These are phyloP conservation scores for Magnusiomyces tetraspermus DNA, from an alignment of 1,139 yeast species.

Conservation along the genomic window DNA sequence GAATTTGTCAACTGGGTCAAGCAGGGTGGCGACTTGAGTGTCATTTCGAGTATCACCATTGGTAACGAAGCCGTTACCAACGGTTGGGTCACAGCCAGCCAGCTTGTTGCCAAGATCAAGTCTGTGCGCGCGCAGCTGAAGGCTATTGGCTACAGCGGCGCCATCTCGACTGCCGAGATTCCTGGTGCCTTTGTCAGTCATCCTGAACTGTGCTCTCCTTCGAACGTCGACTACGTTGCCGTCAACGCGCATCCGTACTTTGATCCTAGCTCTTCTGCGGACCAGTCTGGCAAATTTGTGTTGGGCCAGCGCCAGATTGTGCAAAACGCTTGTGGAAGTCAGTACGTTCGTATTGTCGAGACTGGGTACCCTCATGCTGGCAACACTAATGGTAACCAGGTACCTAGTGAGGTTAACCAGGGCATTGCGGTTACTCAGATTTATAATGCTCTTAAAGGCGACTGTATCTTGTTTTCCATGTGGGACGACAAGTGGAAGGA, in stretches of 20 bases:
- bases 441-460: conserved; percentile 43
- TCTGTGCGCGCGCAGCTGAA: conserved; percentile 50
- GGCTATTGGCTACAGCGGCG: conserved; percentile 68
- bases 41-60: conserved; percentile 63
- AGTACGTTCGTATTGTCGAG: conserved; percentile 52
- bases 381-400: conserved; percentile 55
- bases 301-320: conserved; percentile 49
- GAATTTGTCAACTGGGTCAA: conserved; percentile 42
- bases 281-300: conserved; percentile 64
- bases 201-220: conserved; percentile 60
- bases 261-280: conserved; percentile 51
- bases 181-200: conserved; percentile 58
- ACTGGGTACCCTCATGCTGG: conserved; percentile 88
- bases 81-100: conserved; percentile 48
- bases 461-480: conserved; percentile 60
- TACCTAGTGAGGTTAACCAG: conserved; percentile 66
- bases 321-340: conserved; percentile 34
- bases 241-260: conserved; percentile 84
- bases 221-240: conserved; percentile 61
- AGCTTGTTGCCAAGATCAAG: conserved; percentile 52
- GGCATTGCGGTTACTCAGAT: conserved; percentile 54
- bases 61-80: conserved; percentile 81
- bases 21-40: conserved; percentile 32
- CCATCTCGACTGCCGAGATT: conserved; percentile 77
- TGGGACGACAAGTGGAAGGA: conserved; percentile 76